Evolutionary conservation across 257 asterid genomes (phyloP).

Genomic region (Solanum sitiens): DNA sequence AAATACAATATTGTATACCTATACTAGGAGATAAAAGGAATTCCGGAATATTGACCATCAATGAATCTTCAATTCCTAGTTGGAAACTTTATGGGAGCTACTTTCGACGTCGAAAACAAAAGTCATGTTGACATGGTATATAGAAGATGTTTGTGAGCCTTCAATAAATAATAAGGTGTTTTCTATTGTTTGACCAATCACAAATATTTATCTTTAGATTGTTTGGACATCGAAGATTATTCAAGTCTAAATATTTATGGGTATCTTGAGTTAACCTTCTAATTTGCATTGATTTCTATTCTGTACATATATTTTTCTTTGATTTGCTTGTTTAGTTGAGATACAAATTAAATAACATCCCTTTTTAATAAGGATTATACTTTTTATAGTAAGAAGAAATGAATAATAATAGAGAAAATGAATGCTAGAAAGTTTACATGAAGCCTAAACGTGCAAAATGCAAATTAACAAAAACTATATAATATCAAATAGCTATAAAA

Average conservation of each 20-base stretch:
- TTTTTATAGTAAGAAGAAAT: too few species aligned
- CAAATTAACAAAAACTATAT: too few species aligned
- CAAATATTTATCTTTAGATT: background rate
- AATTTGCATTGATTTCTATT: background rate
- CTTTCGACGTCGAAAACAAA: background rate
- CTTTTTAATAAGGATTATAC: too few species aligned
- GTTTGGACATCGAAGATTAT: background rate
- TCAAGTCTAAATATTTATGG: background rate
- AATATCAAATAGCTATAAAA: too few species aligned
- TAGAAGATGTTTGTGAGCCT: background rate
- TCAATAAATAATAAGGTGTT: background rate
- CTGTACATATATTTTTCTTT: background rate
- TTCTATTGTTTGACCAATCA: background rate
- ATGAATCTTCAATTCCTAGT: background rate
- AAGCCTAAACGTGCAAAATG: too few species aligned
- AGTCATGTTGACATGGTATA: background rate
- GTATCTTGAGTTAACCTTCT: background rate
- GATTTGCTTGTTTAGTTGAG: too few species aligned
- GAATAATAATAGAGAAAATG: too few species aligned
- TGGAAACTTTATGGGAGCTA: background rate
- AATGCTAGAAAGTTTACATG: too few species aligned
- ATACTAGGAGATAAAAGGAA: background rate
- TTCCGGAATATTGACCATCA: background rate
- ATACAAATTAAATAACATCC: too few species aligned
- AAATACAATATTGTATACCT: background rate